Conservation (phyloP, 2,329 filamentous ascomycete species). For the Claviceps capensis region DNA sequence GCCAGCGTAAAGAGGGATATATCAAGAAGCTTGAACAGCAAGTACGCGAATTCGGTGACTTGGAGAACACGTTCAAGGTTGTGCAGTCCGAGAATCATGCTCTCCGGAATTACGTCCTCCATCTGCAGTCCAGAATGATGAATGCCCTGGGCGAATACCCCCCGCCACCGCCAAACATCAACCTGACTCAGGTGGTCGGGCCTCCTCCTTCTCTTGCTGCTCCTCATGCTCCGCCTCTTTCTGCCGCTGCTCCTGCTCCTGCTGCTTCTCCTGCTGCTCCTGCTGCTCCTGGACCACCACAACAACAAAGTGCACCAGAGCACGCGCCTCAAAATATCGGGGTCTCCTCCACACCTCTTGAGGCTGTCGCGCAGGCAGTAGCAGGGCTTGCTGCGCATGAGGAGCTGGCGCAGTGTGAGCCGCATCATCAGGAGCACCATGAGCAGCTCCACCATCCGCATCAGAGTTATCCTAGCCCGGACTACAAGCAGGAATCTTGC, state of each 20-base stretch:
- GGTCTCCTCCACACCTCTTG: slow-evolving; percentile 26
- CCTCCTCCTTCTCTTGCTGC: background rate
- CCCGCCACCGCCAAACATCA: slow-evolving; percentile 67
- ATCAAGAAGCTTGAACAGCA: slow-evolving; percentile 96
- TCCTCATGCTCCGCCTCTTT: background rate
- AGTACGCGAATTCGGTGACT: slow-evolving; percentile 63
- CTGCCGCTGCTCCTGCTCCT: background rate
- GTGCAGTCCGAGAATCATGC: slow-evolving; percentile 81
- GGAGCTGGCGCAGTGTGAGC: slow-evolving; percentile 20
- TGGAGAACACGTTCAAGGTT: slow-evolving; percentile 67
- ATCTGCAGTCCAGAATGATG: slow-evolving; percentile 72
- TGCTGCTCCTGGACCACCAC: slow-evolving; percentile 6
- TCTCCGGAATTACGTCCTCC: slow-evolving; percentile 83
- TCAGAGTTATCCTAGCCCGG: slow-evolving; percentile 13
- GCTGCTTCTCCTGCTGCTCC: background rate
- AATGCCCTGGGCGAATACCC: slow-evolving; percentile 76
- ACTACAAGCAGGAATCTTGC: slow-evolving; percentile 23
- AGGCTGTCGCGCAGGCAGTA: slow-evolving; percentile 37
- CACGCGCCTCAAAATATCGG: slow-evolving; percentile 14
- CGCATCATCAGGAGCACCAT: slow-evolving; percentile 13
- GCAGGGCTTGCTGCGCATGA: slow-evolving; percentile 29
- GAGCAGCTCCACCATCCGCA: background rate
- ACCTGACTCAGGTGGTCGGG: slow-evolving; percentile 33
- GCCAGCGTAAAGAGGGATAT: slow-evolving; percentile 93
- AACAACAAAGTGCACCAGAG: slow-evolving; percentile 13